Evolutionary conservation across 148 eudicot genomes (phyloP).

Genomic region (Rhododendron kiyosumense): DNA sequence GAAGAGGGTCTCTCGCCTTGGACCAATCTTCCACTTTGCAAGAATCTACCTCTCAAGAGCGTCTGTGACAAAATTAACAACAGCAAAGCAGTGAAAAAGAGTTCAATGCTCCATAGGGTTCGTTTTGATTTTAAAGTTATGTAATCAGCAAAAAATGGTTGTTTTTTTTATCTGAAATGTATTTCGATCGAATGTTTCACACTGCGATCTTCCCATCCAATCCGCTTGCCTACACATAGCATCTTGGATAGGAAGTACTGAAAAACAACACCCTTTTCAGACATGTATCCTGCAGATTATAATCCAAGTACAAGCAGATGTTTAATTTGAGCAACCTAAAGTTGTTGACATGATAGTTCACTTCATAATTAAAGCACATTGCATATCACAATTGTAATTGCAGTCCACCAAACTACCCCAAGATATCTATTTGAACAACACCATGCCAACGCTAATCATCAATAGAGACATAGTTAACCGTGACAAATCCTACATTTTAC

Average conservation of each 20-base stretch:
- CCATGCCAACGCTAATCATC: background rate
- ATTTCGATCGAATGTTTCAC: background rate
- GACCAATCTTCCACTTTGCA: constrained; percentile 46
- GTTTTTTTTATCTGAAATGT: background rate
- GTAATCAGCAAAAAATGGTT: background rate
- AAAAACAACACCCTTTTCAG: background rate
- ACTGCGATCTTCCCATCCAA: background rate
- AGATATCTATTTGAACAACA: background rate
- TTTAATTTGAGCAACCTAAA: background rate
- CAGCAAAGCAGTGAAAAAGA: background rate
- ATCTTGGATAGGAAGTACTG: background rate
- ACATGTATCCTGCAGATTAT: background rate
- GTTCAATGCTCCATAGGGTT: background rate
- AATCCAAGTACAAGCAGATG: background rate
- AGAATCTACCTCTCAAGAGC: constrained; percentile 57
- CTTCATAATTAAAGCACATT: background rate
- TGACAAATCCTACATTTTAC: background rate
- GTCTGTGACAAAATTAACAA: constrained; percentile 42
- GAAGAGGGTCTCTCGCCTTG: constrained; percentile 47
- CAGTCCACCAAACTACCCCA: background rate
- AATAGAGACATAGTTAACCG: background rate
- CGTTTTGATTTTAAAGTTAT: background rate
- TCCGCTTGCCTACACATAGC: background rate
- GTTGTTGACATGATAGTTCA: background rate
- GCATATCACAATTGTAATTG: background rate